These are phyloP conservation scores for Cladophialophora yegresii DNA, from an alignment of 2,329 filamentous ascomycete species.

Conservation along the genomic window DNA sequence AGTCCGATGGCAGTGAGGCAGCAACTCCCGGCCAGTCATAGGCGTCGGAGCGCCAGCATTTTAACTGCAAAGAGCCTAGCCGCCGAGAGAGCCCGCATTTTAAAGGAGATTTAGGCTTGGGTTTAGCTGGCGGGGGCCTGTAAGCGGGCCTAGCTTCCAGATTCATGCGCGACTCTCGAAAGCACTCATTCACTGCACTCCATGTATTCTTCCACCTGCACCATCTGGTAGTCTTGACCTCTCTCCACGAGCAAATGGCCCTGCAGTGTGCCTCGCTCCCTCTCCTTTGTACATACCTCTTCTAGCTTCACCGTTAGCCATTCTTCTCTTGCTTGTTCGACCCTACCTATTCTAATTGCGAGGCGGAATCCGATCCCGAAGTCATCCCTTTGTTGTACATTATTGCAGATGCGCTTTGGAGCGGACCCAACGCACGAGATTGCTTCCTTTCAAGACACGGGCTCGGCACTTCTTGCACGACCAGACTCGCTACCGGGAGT, in stretches of 20 bases:
- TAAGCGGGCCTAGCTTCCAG: conserved; percentile 2
- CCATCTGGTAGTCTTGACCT: conserved; percentile 3
- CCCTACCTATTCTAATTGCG: conserved; percentile 9
- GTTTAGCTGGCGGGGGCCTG: conserved; percentile 5
- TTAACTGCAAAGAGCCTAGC: not conserved
- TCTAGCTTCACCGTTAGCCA: conserved; percentile 5
- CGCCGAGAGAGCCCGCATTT: not conserved
- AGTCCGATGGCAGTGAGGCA: conserved; percentile 1
- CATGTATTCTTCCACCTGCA: conserved; percentile 4
- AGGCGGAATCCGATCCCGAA: conserved; percentile 10
- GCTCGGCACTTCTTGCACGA: not conserved
- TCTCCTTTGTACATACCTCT: conserved; percentile 23
- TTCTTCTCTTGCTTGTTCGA: not conserved
- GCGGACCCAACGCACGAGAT: not conserved
- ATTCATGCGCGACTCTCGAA: not conserved
- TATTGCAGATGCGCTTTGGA: conserved; percentile 6
- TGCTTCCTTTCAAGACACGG: conserved; percentile 4
- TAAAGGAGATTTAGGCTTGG: conserved; percentile 5
- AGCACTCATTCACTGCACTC: not conserved
- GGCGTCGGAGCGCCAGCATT: not conserved
- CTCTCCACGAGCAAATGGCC: conserved; percentile 13
- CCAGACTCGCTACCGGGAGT: not conserved
- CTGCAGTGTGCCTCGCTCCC: conserved; percentile 18
- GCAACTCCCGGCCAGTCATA: not conserved
- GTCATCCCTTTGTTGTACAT: conserved; percentile 14